Evolutionary conservation across 202 grass and related monocot genomes (phyloP).

Genomic region (Cymbopogon flexuosus): DNA sequence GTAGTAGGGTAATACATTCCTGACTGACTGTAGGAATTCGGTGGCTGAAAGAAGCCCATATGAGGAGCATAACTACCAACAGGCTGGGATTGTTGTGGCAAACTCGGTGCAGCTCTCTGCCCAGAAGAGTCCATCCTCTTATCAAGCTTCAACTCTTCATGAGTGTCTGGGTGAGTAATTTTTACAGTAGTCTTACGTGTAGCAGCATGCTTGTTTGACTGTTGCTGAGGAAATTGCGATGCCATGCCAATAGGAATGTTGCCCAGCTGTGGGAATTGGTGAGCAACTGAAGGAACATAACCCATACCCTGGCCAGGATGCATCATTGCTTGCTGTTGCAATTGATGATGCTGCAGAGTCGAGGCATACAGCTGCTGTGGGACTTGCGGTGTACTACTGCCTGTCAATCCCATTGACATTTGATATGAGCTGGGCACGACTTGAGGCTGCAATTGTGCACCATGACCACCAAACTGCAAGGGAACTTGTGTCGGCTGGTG

Average conservation of each 20-base stretch:
- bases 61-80: constrained; percentile 38
- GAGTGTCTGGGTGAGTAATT: constrained; percentile 87
- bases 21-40: constrained; percentile 46
- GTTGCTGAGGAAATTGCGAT: constrained; percentile 56
- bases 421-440: constrained; percentile 62
- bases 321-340: constrained; percentile 70
- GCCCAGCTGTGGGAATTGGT: constrained; percentile 55
- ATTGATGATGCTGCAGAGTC: constrained; percentile 50
- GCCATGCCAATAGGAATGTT: constrained; percentile 43
- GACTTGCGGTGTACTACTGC: constrained; percentile 61
- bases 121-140: constrained; percentile 49
- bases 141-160: constrained; percentile 78
- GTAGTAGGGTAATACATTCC: constrained; percentile 50
- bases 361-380: constrained; percentile 59
- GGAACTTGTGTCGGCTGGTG: constrained; percentile 54
- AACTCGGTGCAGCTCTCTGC: constrained; percentile 43
- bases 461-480: constrained; percentile 70
- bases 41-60: constrained; percentile 48
- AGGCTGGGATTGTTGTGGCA: constrained; percentile 55
- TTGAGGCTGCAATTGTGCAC: constrained; percentile 48
- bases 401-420: constrained; percentile 71
- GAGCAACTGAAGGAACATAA: constrained; percentile 45
- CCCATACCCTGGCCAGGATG: constrained; percentile 67
- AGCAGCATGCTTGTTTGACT: constrained; percentile 39
- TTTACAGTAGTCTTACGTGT: constrained; percentile 61